Evolutionary conservation across 495 filamentous ascomycete species (phyloP), one percentile per base, ranked within the genome.

Genomic region (Opeltia flavorubescens): DNA sequence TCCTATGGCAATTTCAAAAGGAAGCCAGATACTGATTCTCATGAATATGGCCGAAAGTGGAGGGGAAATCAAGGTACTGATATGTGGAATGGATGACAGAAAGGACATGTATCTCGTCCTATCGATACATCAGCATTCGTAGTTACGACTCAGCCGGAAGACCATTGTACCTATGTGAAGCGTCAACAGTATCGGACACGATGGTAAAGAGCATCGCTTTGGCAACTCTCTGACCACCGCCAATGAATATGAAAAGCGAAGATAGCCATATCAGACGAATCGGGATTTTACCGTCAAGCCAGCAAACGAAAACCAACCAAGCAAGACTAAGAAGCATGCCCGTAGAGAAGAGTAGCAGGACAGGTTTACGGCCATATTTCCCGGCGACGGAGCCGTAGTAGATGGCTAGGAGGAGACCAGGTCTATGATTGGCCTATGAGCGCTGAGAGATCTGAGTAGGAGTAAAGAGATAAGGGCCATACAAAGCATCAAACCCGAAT

Each of bases 181-280:
- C 44, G 23, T 52, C 53, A 25, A 52, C 46, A 12, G 46, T 44
- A 36, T 55, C 53, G 23, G 53, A 46, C 11, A 57, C 43, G 42
- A 55, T 50, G 13, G 49, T 50, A 18, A 55, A 57, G 11, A 49
- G 47, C 49, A 55, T 55, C 20, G 53, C 44, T 12, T 56, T 56
- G 4, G 49, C 47, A 4, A 55, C 46, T 20, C 49, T 44, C 15
- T 52, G 48, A n/a, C 54, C 55, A 29, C 55, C 55, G 15, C 55
- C 55, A 27, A 57, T 30, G 30, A 48, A 55, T 1, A 55, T 48
- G 36, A 57, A 57, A 20, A 48, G 12, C 18, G 55, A 50, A 30
- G 55, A 57, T 1, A 44, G 44, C 55, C 55, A 57, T 13, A 55
- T 29, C 17, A 55, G 38, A 34, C 44, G 48, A 11, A 54, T 34